A percentile compares a stretch with the other conserved stretches of the same genome.
These are phyloP conservation scores for Polytrichum commune DNA, from an alignment of 225 moss, liverwort and hornwort genomes.

Conservation along the genomic window DNA sequence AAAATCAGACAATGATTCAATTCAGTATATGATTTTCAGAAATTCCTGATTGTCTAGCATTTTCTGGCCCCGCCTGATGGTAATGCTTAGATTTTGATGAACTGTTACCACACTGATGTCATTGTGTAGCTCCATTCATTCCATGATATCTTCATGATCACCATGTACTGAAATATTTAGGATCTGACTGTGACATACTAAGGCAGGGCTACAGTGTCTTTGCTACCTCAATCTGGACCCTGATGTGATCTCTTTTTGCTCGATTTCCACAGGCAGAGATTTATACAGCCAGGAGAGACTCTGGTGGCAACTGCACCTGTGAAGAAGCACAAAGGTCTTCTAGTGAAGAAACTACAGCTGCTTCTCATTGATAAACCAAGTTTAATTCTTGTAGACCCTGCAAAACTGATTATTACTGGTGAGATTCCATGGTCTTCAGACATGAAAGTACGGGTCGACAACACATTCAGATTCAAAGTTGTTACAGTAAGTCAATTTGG, in stretches of 20 bases:
- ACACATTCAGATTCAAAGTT: slow-evolving; percentile 35
- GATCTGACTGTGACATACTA: too few species aligned
- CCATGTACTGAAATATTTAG: too few species aligned
- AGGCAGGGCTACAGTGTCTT: background rate
- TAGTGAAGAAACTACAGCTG: slow-evolving; percentile 37
- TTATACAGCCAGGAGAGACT: slow-evolving; percentile 46
- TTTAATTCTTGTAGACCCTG: slow-evolving; percentile 32
- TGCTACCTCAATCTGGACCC: slow-evolving; percentile 28
- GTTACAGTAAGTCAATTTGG: slow-evolving; percentile 17
- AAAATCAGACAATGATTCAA: too few species aligned
- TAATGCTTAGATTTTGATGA: too few species aligned
- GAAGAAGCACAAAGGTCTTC: slow-evolving; percentile 28
- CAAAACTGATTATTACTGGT: slow-evolving; percentile 17
- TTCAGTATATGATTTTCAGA: too few species aligned
- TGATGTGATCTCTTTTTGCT: slow-evolving; percentile 26
- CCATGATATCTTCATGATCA: too few species aligned
- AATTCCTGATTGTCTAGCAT: too few species aligned
- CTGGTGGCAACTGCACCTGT: slow-evolving; percentile 40
- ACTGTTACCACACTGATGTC: too few species aligned
- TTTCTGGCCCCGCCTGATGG: too few species aligned
- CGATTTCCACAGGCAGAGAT: slow-evolving; percentile 50
- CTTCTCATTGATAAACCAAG: slow-evolving; percentile 45
- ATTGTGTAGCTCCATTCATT: too few species aligned
- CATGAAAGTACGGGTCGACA: slow-evolving; percentile 34
- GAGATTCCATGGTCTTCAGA: slow-evolving; percentile 40